Base-by-base conservation (phyloP, 2,329 filamentous ascomycete species). In the Uncinocarpus reesii region DNA sequence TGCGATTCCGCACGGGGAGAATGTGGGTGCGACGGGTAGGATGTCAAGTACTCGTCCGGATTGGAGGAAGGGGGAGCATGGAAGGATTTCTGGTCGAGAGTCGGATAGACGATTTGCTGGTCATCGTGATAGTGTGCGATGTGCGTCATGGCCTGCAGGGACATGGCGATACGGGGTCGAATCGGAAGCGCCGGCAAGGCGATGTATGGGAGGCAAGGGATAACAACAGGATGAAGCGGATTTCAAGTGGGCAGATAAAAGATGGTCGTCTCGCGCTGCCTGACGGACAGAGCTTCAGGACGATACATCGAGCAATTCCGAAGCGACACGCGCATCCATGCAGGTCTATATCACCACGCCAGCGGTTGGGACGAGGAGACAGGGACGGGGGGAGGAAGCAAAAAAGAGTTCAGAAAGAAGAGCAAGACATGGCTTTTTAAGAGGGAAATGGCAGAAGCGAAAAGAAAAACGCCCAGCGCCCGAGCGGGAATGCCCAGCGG, bases 371-470 rank as follows among this genome's bases (percentile, higher is more conserved):
- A 24, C 10, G 34, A 28, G 13, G 29, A 28, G 36, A 15, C 5
- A 10, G 20, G 36, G 29, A 10, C 10, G 4, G 46, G 20, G 18
- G 10, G 24, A 11, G 15, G 36, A 32, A n/a, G 36, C 7, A 29
- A 26, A 4, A 7, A 28, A 24, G 52, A 48, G 51, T 50, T 50
- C 57, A 45, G 47, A 50, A 49, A 47, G 31, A 32, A 42, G 40
- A 46, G 41, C 43, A 52, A 44, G 44, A 21, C 48, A 50, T 44
- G 51, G 40, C 46, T 29, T 50, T 44, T 52, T 59, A 53, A 43
- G 42, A 52, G 43, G 11, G 44, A 35, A 51, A 37, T 3, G 31
- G 36, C 24, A 48, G 10, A 26, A 40, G 40, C 15, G 49, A 42
- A 32, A 36, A 47, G 41, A 31, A 48, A 51, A 43, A 51, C 43